Conservation (phyloP, 805 yeast species). For the Kodamaea kaohsiungensis region DNA sequence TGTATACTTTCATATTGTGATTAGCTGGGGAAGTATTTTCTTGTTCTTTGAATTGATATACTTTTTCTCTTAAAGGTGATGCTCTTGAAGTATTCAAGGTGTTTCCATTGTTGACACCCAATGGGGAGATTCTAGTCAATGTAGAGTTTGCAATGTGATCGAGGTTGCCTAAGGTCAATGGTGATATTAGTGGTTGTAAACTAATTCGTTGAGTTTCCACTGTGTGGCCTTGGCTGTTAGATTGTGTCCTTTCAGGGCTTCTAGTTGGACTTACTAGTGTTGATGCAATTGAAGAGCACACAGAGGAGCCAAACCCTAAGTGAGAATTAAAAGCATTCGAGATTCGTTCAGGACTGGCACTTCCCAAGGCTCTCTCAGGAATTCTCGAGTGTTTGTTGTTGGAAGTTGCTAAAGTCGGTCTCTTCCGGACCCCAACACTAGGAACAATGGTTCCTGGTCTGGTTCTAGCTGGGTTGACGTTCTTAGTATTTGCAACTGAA, state of each 20-base stretch:
- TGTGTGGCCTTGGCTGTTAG: neutral
- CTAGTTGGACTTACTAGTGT: neutral
- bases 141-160: neutral
- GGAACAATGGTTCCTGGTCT: neutral
- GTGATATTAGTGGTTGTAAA: conserved; percentile 1
- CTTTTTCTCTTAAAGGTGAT: neutral
- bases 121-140: neutral
- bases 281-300: neutral
- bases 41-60: neutral
- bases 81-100: neutral
- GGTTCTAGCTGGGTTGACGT: neutral
- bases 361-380: neutral
- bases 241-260: neutral
- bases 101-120: neutral
- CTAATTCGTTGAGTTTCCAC: conserved; percentile 1
- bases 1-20: neutral
- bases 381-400: neutral
- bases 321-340: conserved; percentile 1
- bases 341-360: neutral
- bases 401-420: neutral
- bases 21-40: neutral
- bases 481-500: neutral
- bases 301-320: neutral
- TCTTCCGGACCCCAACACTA: neutral
- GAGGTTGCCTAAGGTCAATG: neutral